A percentile compares a stretch with the other conserved stretches of the same genome.
Evolutionary conservation across 768 basidiomycete genomes (phyloP).

Genomic region (Leccinum boreale): DNA sequence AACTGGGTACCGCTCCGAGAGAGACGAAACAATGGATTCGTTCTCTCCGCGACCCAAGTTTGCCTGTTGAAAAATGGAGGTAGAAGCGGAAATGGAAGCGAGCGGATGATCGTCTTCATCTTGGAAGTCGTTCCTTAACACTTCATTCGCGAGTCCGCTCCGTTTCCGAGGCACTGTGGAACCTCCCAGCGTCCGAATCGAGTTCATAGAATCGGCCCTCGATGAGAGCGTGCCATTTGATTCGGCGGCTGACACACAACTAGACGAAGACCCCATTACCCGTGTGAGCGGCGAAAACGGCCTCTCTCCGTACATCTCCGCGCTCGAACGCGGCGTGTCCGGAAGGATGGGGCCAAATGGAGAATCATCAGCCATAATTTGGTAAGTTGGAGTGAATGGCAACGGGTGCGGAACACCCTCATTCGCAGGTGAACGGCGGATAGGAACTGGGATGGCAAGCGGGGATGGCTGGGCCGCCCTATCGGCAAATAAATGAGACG

Average conservation of each 20-base stretch:
- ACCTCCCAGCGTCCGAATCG: constrained; percentile 5
- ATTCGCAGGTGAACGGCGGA: not conserved
- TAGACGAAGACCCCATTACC: constrained; percentile 19
- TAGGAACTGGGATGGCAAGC: constrained; percentile 9
- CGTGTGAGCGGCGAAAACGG: constrained; percentile 29
- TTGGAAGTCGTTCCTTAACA: not conserved
- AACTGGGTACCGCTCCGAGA: constrained; percentile 31
- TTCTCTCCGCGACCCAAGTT: not conserved
- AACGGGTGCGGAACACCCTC: constrained; percentile 2
- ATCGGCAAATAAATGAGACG: not conserved
- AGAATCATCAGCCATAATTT: constrained; percentile 21
- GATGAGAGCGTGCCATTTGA: constrained; percentile 8
- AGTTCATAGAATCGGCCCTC: constrained; percentile 9
- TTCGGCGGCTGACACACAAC: not conserved
- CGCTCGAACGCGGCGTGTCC: constrained; percentile 27
- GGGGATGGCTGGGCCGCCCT: not conserved
- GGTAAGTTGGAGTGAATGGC: constrained; percentile 19
- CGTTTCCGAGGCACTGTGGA: constrained; percentile 11
- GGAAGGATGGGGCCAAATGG: constrained; percentile 31
- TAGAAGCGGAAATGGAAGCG: not conserved
- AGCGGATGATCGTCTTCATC: not conserved
- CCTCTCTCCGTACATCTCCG: constrained; percentile 25
- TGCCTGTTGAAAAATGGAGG: not conserved
- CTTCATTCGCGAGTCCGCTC: constrained; percentile 20
- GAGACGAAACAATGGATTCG: constrained; percentile 19